Evolutionary conservation across 2,329 filamentous ascomycete genomes (phyloP).

Genomic region (Fusarium clavum): DNA sequence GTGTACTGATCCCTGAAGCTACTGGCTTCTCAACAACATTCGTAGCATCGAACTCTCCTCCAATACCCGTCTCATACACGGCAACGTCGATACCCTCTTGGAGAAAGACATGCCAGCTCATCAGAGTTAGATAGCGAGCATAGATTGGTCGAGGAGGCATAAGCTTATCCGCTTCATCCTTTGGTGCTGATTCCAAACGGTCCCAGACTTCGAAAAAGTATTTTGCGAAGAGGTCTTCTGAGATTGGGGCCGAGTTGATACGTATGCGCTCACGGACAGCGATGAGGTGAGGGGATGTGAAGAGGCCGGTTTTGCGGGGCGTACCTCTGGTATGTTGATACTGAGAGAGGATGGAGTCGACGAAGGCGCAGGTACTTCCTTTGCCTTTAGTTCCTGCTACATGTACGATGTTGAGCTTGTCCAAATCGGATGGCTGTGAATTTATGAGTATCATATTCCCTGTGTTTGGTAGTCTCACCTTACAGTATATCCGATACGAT

Average conservation of each 20-base stretch:
- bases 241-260: slow-evolving; percentile 68
- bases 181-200: slow-evolving; percentile 56
- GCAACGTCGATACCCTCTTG: slow-evolving; percentile 71
- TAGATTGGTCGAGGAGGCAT: slow-evolving; percentile 64
- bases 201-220: slow-evolving; percentile 79
- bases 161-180: slow-evolving; percentile 49
- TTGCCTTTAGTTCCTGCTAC: slow-evolving; percentile 83
- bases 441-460: not conserved
- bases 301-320: slow-evolving; percentile 68
- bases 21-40: slow-evolving; percentile 71
- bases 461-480: slow-evolving; percentile 11
- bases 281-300: slow-evolving; percentile 76
- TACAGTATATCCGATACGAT: slow-evolving; percentile 79
- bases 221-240: slow-evolving; percentile 68
- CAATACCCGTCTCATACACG: slow-evolving; percentile 75
- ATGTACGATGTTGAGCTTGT: slow-evolving; percentile 74
- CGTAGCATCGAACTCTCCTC: slow-evolving; percentile 76
- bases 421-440: slow-evolving; percentile 59
- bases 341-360: slow-evolving; percentile 69
- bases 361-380: slow-evolving; percentile 77
- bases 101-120: slow-evolving; percentile 75
- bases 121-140: slow-evolving; percentile 71
- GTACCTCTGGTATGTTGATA: slow-evolving; percentile 54
- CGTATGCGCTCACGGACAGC: slow-evolving; percentile 75
- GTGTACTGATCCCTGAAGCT: slow-evolving; percentile 70